Percentiles rank a stretch among this genome's conserved stretches.
Evolutionary conservation across 805 yeast species (phyloP).

Genomic region (Suhomyces prunicola): DNA sequence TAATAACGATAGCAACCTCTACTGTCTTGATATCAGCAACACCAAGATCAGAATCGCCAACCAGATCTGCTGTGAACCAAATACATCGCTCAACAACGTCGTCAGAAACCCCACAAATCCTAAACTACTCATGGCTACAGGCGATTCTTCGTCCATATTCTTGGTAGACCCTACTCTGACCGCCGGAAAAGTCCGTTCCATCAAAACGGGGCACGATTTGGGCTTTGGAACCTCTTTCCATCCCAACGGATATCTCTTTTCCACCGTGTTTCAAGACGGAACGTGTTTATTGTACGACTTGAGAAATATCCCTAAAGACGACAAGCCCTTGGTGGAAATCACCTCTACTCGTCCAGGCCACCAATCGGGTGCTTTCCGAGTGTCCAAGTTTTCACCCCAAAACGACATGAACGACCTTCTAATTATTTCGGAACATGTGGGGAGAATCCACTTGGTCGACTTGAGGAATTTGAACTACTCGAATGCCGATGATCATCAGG

Average conservation of each 20-base stretch:
- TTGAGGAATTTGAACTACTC: constrained; percentile 52
- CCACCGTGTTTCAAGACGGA: constrained; percentile 87
- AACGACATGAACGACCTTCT: constrained; percentile 71
- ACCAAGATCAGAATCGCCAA: constrained; percentile 40
- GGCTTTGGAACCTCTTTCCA: constrained; percentile 83
- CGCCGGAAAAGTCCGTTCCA: constrained; percentile 30
- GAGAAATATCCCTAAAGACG: constrained; percentile 44
- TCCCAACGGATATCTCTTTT: constrained; percentile 69
- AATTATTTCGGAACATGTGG: constrained; percentile 78
- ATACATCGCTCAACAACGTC: constrained; percentile 73
- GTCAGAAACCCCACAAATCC: constrained; percentile 49
- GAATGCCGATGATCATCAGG: constrained; percentile 60
- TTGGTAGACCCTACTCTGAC: constrained; percentile 45
- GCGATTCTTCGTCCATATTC: constrained; percentile 70
- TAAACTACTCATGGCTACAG: constrained; percentile 52
- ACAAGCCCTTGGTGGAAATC: constrained; percentile 50
- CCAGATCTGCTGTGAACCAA: constrained; percentile 46
- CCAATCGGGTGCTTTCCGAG: constrained; percentile 65
- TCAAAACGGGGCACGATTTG: constrained; percentile 62
- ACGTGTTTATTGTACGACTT: constrained; percentile 72
- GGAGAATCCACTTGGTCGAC: constrained; percentile 82
- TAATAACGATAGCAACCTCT: constrained; percentile 76
- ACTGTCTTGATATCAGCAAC: constrained; percentile 56
- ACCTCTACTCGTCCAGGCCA: constrained; percentile 57
- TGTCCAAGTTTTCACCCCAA: constrained; percentile 46